Evolutionary conservation across 176 grass and related monocot genomes (phyloP), one percentile per base, ranked within the genome.

Genomic region (Secale cereale): DNA sequence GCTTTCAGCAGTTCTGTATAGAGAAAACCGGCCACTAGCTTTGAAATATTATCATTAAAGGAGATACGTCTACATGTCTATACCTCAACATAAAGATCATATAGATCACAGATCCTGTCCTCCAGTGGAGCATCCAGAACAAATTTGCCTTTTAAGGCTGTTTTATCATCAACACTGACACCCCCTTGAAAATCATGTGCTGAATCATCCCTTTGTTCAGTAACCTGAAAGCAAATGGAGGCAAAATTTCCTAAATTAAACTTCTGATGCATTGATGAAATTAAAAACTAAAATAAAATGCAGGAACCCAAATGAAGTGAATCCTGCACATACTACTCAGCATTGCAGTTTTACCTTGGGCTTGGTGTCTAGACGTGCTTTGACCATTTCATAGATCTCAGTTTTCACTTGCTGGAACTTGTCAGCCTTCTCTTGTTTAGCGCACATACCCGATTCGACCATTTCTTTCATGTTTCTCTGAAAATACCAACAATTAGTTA

Each of bases 31-130:
- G 5, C 22, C 28, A 61, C 59, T 66, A 67, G 2, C 41, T 65
- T 85, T 29, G 41, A 61, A 64, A 35, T 73, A 13, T 11, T 52
- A 48, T 76, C 36, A 65, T 8, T 64, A 16, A 76, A 76, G 59
- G 28, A 33, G 37, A 76, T 32, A 62, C 4, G n/a, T 33, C 65
- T 85, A 25, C 73, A 77, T 65, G 83, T 19, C 46, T 68, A 82
- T 95, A 95, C 93, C 93, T 95, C 93, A 88, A 95, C 90, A 86
- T 92, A 95, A 30, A 95, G 87, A 92, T 95, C 93, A 91, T 95
- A 95, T 28, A 95, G 90, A 65, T 91, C 90, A 48, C 93, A 95
- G 57, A 95, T 92, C 79, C 86, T 90, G 85, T 95, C 90, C 88
- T 92, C 93, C 71, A 95, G n/a, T 41, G 90, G 60, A 85, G 77